Evolutionary conservation across 2,329 filamentous ascomycete species (phyloP), one percentile per base, ranked within the genome.

Genomic region (Botryotinia globosa): DNA sequence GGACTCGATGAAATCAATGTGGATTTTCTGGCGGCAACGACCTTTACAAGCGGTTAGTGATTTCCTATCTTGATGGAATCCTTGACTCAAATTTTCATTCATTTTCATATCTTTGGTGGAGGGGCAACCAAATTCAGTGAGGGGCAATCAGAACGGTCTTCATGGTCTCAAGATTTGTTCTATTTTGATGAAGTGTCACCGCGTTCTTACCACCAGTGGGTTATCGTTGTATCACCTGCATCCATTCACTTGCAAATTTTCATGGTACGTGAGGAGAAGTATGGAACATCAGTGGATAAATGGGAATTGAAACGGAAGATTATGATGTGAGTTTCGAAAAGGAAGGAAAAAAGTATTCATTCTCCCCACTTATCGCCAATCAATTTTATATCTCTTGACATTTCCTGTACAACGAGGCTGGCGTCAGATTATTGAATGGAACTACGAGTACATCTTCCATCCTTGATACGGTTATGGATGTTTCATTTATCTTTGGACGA

Each of bases 161-260:
- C 25, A 68, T n/a, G 45, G 65, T 34, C 29, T 39, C 37, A 42
- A 42, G 54, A 32, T 32, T 45, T 65, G 34, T 20, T 37, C 61
- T 42, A 63, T n/a, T 51, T 51, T 51, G 65, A 68, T 68, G 65
- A 68, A 68, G 65, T 68, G 48, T 54, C 48, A 54, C 25, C 48
- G 48, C 14, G 48, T 68, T 68, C 48, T 68, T 14, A 22, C 37
- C 25, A 42, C 34, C 32, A 58, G 65, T 68, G 65, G 65, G 54
- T 68, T 42, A 12, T 14, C 29, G 34, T 56, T 68, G 45, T 48
- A 68, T 68, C 48, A 58, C 63, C 44, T 58, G 34, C 65, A 42
- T 68, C 48, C n/a, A 39, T 51, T 66, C 45, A n/a, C 1, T 12
- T 68, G 65, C 65, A 68, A 68, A 68, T 58, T 68, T 68, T 58